Evolutionary conservation across 306 rosid genomes (phyloP).

Genomic region (Rubus idaeus): DNA sequence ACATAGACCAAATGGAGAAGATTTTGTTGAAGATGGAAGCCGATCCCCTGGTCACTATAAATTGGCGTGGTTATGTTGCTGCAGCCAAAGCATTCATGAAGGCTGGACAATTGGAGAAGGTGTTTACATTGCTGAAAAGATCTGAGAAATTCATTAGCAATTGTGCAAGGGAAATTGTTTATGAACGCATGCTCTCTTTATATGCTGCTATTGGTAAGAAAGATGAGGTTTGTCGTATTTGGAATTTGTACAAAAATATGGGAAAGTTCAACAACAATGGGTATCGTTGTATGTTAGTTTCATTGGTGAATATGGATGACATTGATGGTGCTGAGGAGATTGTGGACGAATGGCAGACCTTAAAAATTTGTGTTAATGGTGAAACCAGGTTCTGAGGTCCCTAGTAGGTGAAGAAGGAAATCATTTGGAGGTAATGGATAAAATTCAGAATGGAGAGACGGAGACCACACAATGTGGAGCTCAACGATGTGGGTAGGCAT

Average conservation of each 20-base stretch:
- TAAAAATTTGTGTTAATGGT: slow-evolving; percentile 21
- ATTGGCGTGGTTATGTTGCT: not conserved
- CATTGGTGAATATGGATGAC: slow-evolving; percentile 65
- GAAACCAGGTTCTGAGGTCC: not conserved
- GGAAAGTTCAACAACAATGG: slow-evolving; percentile 25
- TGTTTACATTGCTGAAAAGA: not conserved
- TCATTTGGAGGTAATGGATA: not conserved
- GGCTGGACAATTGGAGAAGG: not conserved
- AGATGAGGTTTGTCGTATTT: slow-evolving; percentile 63
- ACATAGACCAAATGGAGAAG: slow-evolving; percentile 3
- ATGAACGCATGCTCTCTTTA: slow-evolving; percentile 42
- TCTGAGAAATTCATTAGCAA: not conserved
- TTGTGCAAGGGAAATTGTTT: slow-evolving; percentile 30
- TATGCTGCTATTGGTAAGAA: slow-evolving; percentile 48
- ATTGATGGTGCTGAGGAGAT: slow-evolving; percentile 60
- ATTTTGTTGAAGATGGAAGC: slow-evolving; percentile 14
- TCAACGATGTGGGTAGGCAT: not conserved
- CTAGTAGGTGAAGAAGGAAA: not conserved
- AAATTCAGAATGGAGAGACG: not conserved
- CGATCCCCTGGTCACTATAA: not conserved
- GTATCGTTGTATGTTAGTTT: slow-evolving; percentile 50
- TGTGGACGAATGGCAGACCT: slow-evolving; percentile 56
- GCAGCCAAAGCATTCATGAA: not conserved
- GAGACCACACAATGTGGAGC: not conserved
- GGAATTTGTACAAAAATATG: slow-evolving; percentile 39